Evolutionary conservation across 2,329 filamentous ascomycete genomes (phyloP), one percentile per base, ranked within the genome.

Genomic region (Pseudocercospora ulei): DNA sequence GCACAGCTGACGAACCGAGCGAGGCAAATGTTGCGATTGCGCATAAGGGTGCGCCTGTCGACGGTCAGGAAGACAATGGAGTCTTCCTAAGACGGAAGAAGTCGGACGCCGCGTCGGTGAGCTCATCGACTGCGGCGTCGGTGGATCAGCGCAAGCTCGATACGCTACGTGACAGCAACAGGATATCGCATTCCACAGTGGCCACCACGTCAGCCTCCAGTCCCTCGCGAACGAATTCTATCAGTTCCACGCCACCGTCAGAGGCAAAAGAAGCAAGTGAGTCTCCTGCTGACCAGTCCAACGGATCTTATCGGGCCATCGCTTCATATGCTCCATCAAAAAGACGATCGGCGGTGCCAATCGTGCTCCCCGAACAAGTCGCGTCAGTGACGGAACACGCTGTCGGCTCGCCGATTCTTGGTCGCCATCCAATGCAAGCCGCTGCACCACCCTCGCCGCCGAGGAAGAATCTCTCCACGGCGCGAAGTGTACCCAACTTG

Each of bases 141-240:
- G 46, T 51, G 5, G 51, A 57, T 2, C 52, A 55, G 35, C 49
- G 51, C 4, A 42, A 49, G 17, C 47, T 57, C 5, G 50, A 53
- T 34, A 55, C 46, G 22, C 36, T 57, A 5, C 54, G 53, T 4
- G 51, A 49, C 18, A 59, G 54, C 39, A 46, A 47, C 9, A 48
- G 55, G n/a, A 52, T 50, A n/a, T 57, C 56, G 6, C 48, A 52
- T n/a, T 56, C 56, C 19, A 50, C 47, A 25, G 45, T 39, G 22
- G 48, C 42, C 14, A 56, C 51, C 8, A 44, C 40, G 2, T 31
- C 42, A 20, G 17, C 26, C n/a, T 46, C 48, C n/a, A 35, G 35
- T 22, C 35, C 47, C 3, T 56, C 56, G 6, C 49, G 50, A 12
- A 50, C 54, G 3, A 56, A 51, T 29, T 58, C 56, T 2, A 38